Conservation (phyloP, 108 stramenopile genomes). For the Nitzschia sp. region DNA sequence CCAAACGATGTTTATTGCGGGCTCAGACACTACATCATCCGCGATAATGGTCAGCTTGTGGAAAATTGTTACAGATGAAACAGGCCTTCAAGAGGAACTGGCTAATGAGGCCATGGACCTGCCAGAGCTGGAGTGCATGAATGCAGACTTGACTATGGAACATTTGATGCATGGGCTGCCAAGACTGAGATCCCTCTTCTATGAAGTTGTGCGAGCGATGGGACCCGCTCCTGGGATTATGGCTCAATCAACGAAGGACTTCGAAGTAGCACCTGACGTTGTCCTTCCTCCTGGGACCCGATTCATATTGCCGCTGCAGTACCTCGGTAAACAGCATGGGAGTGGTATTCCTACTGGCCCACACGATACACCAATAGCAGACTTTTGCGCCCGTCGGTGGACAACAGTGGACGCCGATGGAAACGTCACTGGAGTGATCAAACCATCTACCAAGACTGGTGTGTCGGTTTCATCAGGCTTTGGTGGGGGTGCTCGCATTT, state of each 20-base stretch:
- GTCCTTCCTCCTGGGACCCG: not conserved
- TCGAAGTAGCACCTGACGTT: not conserved
- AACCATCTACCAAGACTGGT: not conserved
- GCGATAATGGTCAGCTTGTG: not conserved
- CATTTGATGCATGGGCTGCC: constrained; percentile 2
- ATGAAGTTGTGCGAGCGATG: constrained; percentile 11
- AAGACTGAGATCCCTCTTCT: constrained; percentile 7
- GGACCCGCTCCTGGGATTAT: constrained; percentile 6
- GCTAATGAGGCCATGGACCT: not conserved
- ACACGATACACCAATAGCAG: not conserved
- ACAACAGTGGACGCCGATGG: not conserved
- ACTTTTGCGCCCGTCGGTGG: constrained; percentile 22
- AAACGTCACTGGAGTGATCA: not conserved
- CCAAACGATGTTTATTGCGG: constrained; percentile 16
- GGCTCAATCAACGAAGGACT: not conserved
- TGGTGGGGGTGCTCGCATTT: not conserved
- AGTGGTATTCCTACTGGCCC: not conserved
- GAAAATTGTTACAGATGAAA: not conserved
- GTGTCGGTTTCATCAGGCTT: not conserved
- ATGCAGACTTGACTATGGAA: constrained; percentile 3
- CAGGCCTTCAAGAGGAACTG: not conserved
- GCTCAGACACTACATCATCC: constrained; percentile 14
- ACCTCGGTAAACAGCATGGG: not conserved
- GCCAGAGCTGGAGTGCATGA: not conserved
- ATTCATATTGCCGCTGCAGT: not conserved